Evolutionary conservation across 495 filamentous ascomycete genomes (phyloP).

Genomic region (Darksidea phi): DNA sequence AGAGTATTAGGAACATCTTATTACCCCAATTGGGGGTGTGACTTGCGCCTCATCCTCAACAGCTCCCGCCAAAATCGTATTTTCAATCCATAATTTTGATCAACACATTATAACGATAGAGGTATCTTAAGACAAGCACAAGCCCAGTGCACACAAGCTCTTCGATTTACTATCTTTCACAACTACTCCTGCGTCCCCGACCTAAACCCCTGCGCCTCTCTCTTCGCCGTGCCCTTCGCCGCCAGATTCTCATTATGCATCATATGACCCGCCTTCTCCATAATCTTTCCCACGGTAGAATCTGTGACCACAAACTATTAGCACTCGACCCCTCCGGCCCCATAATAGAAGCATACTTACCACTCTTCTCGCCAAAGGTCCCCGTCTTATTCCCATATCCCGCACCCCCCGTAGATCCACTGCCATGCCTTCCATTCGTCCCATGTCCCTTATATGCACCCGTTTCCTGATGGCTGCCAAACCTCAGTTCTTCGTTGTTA

Average conservation of each 20-base stretch:
- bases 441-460: conserved; percentile 22
- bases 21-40: too few relatives aligned
- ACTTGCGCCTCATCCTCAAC: too few relatives aligned
- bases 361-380: conserved; percentile 18
- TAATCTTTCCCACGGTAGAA: conserved; percentile 46
- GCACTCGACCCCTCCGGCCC: not conserved
- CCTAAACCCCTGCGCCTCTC: conserved; percentile 38
- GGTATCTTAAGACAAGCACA: too few relatives aligned
- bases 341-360: conserved; percentile 12
- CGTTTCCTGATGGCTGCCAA: conserved; percentile 26
- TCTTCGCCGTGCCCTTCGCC: conserved; percentile 44
- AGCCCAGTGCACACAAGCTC: too few relatives aligned
- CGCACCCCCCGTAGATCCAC: conserved; percentile 33
- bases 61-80: too few relatives aligned
- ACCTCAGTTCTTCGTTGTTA: conserved; percentile 28
- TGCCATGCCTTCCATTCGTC: conserved; percentile 38
- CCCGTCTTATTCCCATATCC: conserved; percentile 46
- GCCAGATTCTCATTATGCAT: conserved; percentile 42
- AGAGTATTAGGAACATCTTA: too few relatives aligned
- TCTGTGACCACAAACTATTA: conserved; percentile 34
- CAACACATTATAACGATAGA: too few relatives aligned
- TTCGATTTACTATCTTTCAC: too few relatives aligned
- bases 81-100: too few relatives aligned
- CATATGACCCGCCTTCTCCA: conserved; percentile 49
- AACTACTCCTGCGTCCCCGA: not conserved